Base-by-base conservation (phyloP, 208 protist species). In the Trypanosoma cruzi region DNA sequence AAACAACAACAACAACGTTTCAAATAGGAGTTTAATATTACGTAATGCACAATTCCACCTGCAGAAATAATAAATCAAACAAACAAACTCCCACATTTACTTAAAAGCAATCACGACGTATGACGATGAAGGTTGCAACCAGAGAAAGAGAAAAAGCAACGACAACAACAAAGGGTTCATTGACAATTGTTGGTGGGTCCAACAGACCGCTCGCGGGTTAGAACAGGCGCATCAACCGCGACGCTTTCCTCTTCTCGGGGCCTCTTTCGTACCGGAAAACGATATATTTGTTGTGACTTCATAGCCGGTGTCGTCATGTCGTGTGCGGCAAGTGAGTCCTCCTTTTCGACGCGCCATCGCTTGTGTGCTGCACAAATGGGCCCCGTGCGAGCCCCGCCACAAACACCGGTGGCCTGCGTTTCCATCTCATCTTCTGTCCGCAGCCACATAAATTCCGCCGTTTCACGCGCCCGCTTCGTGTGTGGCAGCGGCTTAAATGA, bases 381-480 rank as follows among this genome's bases (percentile, higher is more conserved):
- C 1, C 37, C 20, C 3, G 7, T 20, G 24, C 0, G 20, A 11
- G 34, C 31, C 14, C 55, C 20, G 1, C 18, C 31, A 31, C 29
- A 5, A 11, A 44, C 55, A 20, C 31, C 31, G 8, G 26, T 5
- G 2, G 32, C 55, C 32, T 2, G 55, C 20, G 28, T 31, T n/a
- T 24, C 55, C 29, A 7, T 16, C 8, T 16, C 22, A 34, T 57
- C 22, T 24, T 48, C n/a, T 40, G 32, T 5, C 8, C 16, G 18
- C 1, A 24, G 14, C 7, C n/a, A 34, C 16, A 29, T 6, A 16
- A 62, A 31, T 5, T 22, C 34, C n/a, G 57, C 29, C 29, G 55
- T 40, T 6, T 66, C 68, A 60, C 68, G 57, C 42, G n/a, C 44
- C 5, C 59, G 58, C 26, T 66, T 66, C 26, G 49, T 71, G 28